Evolutionary conservation across 768 basidiomycete species (phyloP), one percentile per base, ranked within the genome.

Genomic region (Leccinum variicolor): DNA sequence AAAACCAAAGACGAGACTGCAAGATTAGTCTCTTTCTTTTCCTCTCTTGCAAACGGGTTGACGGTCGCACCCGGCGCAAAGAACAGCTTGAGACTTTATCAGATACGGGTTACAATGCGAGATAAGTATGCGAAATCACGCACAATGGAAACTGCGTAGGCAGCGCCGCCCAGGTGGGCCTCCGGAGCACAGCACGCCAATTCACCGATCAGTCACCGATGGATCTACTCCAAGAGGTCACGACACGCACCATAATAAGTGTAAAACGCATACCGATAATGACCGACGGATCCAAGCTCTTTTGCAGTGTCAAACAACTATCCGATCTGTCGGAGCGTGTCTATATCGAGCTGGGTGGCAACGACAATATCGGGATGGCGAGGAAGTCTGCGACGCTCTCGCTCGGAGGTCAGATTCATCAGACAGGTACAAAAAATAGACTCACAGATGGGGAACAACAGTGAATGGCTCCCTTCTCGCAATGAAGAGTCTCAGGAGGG

Each of bases 131-230:
- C 29, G 29, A 31, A 31, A 31, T 31, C 64, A 75, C 90, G 67
- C 59, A 89, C 84, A 99, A 71, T 4, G 95, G 95, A 57, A 98
- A 84, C 68, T 98, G 96, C 1, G 95, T 98, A 4, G 96, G 95
- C 66, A 99, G 75, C 0, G 93, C 94, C 1, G 81, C 74, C 85
- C 88, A 87, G 31, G 98, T 76, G 0, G 88, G 84, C 4, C 67
- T 73, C 75, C 84, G 91, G 19, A 75, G 76, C 14, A 90, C 83
- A 19, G 79, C 77, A 14, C 68, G 66, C 60, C 84, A 81, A 66
- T 94, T 8, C 2, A 28, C 8, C 36, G 3, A 23, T 52, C 36
- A 47, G 52, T 10, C 33, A 56, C 43, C 28, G 23, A 7, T 10
- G n/a, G 6, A 1, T 41, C 29, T 9, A 51, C 33, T 3, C 3